Conservation (phyloP, 192 early-diverging fungal species). For the Backusella sp. region DNA sequence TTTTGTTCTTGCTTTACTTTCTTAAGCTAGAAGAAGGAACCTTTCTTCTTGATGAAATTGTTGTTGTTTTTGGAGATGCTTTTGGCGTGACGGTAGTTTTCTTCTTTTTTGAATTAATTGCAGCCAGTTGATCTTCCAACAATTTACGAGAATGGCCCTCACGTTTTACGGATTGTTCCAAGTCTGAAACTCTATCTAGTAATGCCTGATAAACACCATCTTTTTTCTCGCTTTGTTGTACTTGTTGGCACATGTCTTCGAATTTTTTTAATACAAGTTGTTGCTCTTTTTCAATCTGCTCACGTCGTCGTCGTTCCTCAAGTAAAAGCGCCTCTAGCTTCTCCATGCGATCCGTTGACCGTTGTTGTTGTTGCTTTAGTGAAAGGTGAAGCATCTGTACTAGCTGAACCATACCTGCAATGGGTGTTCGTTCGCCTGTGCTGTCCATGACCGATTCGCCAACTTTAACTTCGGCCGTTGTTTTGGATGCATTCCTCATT, state of each 20-base stretch:
- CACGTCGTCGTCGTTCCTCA: conserved; percentile 9
- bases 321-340: conserved; percentile 12
- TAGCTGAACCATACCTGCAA: conserved; percentile 18
- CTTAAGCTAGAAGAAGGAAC: neutral
- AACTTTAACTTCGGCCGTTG: neutral
- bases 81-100: too few species aligned
- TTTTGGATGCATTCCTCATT: neutral
- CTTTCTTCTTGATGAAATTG: neutral
- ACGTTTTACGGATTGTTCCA: conserved; percentile 11
- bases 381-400: conserved; percentile 22
- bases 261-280: conserved; percentile 8
- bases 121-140: conserved; percentile 6
- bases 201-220: neutral
- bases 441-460: neutral
- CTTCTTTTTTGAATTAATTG: neutral
- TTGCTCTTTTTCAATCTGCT: conserved; percentile 7
- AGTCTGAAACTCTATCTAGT: neutral
- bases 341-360: conserved; percentile 8
- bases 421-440: conserved; percentile 6
- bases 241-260: neutral
- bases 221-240: conserved; percentile 1
- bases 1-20: conserved; percentile 6
- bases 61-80: neutral
- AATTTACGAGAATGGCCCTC: conserved; percentile 15
- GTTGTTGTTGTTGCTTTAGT: conserved; percentile 17